phyloP scores from a whole-genome alignment of 257 asterid species.

The Datura wrightii region DNA sequence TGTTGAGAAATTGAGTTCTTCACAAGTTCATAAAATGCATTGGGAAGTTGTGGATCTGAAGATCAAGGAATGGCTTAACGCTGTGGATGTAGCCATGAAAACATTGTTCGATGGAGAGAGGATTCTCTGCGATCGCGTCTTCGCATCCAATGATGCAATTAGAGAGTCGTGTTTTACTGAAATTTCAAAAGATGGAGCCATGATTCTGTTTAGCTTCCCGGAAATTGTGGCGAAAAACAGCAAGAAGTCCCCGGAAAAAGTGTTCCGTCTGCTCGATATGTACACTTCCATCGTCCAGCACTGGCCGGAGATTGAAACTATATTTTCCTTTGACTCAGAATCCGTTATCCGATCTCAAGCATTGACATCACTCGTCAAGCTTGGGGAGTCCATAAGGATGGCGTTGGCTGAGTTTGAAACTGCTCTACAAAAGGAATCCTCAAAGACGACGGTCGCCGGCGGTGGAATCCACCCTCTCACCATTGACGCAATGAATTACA shows the following conservation, averaged over 20 bases:
- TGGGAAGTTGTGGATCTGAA: constrained; percentile 58
- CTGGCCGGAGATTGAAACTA: constrained; percentile 78
- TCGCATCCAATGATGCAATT: constrained; percentile 60
- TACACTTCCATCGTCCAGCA: constrained; percentile 63
- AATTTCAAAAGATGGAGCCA: constrained; percentile 65
- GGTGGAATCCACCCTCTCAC: constrained; percentile 71
- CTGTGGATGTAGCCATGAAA: constrained; percentile 46
- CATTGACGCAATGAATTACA: constrained; percentile 61
- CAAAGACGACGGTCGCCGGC: constrained; percentile 64
- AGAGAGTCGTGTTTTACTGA: constrained; percentile 70
- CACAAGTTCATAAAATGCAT: constrained; percentile 60
- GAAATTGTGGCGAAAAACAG: constrained; percentile 58
- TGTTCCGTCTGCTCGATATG: constrained; percentile 77
- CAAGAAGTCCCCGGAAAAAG: constrained; percentile 61
- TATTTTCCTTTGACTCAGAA: constrained; percentile 62
- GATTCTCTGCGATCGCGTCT: constrained; percentile 74
- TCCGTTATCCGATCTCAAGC: constrained; percentile 56
- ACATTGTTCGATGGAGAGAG: constrained; percentile 74
- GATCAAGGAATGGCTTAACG: constrained; percentile 61
- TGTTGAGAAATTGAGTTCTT: constrained; percentile 56
- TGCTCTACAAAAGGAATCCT: constrained; percentile 56
- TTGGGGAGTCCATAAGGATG: constrained; percentile 53
- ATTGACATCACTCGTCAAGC: constrained; percentile 54
- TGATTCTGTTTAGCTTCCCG: constrained; percentile 67
- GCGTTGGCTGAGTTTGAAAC: constrained; percentile 64